Base-by-base conservation (phyloP, 2,329 filamentous ascomycete genomes). In the Truncatella angustata region DNA sequence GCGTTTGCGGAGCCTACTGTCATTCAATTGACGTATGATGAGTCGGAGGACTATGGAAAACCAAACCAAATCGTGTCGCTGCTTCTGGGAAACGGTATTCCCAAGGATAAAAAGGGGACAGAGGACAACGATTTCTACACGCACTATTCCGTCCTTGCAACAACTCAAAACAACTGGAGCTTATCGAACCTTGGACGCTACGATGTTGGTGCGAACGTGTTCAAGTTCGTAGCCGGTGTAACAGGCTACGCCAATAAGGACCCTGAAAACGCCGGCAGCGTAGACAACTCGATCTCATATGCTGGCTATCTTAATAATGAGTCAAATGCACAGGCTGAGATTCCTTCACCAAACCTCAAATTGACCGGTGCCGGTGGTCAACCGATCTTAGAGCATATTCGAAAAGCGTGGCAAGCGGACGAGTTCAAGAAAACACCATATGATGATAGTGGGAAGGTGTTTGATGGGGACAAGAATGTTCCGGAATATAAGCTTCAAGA, bases 21-120 rank as follows among this genome's bases (percentile, higher is more conserved):
- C 2, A 78, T 94, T 7, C 75, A 93, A 14, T 70, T 94, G 52
- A 92, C 84, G 14, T 94, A 90, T 63, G 90, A 94, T 58, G 90
- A 94, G 71, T 87, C 84, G 63, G 81, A 86, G 57, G 83, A 80
- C 21, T 91, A 91, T 69, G 69, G 75, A 5, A 70, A 76, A 18
- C 79, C 80, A 55, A 93, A 94, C 75, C 78, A 79, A 40, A 81
- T 94, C 48, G 82, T 87, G 55, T 82, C 77, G 55, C 77, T 94
- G 58, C 78, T 94, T 1, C 74, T 94, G 3, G 90, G 90, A 21
- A 88, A 86, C 52, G 86, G 84, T 12, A 69, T 94, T 4, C 86
- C 87, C 4, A 54, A 75, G 12, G 52, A 78, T n/a, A 77, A 88
- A 0, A 69, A 81, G 44, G 87, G 87, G 49, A 89, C 86, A 23